Conservation (phyloP, 2,329 filamentous ascomycete genomes). For the Cephalotrichum gorgonifer region DNA sequence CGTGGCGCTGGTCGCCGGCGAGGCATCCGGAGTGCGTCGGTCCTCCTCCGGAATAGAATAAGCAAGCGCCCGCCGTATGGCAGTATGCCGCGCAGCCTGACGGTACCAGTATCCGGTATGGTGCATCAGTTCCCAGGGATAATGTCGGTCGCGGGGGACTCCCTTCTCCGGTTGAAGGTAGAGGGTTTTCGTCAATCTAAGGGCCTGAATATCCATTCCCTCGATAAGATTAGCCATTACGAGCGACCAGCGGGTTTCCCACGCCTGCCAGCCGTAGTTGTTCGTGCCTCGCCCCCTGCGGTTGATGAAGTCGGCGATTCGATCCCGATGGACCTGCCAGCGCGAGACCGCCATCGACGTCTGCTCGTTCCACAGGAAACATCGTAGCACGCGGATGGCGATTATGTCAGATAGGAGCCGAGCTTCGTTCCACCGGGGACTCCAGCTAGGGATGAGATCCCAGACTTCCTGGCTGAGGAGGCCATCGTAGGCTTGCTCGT, state of each 20-base stretch:
- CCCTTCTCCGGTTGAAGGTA: conserved; percentile 49
- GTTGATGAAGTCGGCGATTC: conserved; percentile 69
- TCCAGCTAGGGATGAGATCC: conserved; percentile 84
- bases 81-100: conserved; percentile 45
- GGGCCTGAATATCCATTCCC: conserved; percentile 38
- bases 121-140: conserved; percentile 54
- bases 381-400: conserved; percentile 70
- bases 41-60: conserved; percentile 49
- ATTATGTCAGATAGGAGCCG: conserved; percentile 75
- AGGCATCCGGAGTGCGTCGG: conserved; percentile 36
- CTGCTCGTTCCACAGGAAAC: conserved; percentile 69
- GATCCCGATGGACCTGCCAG: conserved; percentile 69
- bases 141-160: conserved; percentile 44
- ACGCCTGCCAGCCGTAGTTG: conserved; percentile 90
- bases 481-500: conserved; percentile 76
- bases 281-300: conserved; percentile 73
- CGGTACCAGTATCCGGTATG: conserved; percentile 60
- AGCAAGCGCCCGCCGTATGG: conserved; percentile 41
- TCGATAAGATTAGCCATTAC: conserved; percentile 53
- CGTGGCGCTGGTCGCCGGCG: conserved; percentile 33
- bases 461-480: conserved; percentile 76
- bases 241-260: conserved; percentile 67
- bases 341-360: conserved; percentile 69
- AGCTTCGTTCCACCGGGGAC: conserved; percentile 83
- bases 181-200: conserved; percentile 31